Conservation (phyloP, 306 rosid species). For the Medicago truncatula region DNA sequence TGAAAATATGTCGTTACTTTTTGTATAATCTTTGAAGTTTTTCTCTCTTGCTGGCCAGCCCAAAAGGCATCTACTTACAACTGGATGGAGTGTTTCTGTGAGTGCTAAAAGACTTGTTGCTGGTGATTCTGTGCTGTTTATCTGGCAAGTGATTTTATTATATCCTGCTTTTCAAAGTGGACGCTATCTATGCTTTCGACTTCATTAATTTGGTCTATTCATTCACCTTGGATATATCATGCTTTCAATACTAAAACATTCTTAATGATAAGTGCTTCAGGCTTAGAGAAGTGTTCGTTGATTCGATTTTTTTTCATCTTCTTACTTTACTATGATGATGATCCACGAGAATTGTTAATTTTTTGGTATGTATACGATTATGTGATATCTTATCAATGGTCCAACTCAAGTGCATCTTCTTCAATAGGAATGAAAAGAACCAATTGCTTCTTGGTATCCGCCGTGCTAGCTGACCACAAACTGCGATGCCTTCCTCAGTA, state of each 20-base stretch:
- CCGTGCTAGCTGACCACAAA: constrained; percentile 88
- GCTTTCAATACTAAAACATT: neutral
- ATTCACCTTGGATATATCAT: neutral
- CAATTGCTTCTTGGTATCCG: constrained; percentile 94
- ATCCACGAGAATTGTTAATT: neutral
- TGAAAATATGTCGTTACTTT: constrained; percentile 4
- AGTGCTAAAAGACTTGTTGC: constrained; percentile 98
- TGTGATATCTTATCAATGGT: constrained; percentile 8
- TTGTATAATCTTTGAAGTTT: constrained; percentile 9
- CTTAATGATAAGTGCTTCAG: neutral
- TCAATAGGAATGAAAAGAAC: constrained; percentile 88
- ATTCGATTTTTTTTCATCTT: constrained; percentile 6
- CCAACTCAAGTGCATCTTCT: constrained; percentile 26
- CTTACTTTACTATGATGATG: neutral
- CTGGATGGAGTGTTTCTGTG: constrained; percentile 99
- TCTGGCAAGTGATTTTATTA: constrained; percentile 66
- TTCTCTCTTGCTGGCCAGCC: constrained; percentile 81
- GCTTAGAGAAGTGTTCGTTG: constrained; percentile 6
- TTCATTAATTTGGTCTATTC: neutral
- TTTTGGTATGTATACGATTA: neutral
- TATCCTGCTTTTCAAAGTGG: neutral
- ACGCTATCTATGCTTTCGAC: neutral
- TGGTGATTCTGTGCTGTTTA: constrained; percentile 96
- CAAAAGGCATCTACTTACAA: constrained; percentile 96
- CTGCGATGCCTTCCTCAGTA: constrained; percentile 98